These are phyloP conservation scores for Ascomycota sp. DNA, from an alignment of 2,329 filamentous ascomycete species.

Conservation along the genomic window DNA sequence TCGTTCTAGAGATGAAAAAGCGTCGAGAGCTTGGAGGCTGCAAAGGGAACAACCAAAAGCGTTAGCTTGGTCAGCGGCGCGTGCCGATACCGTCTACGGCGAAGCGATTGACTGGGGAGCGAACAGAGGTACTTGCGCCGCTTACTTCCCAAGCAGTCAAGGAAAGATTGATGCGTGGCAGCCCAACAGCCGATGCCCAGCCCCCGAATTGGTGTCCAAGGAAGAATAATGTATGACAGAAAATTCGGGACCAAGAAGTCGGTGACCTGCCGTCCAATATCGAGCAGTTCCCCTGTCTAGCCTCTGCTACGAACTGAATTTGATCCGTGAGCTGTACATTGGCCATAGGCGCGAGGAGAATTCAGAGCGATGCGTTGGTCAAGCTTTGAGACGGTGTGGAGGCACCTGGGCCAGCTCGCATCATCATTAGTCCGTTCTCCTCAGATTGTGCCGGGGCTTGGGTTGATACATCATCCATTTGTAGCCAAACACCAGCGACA, in stretches of 20 bases:
- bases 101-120: no score
- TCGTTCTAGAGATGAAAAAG: no score
- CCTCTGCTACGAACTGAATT: background rate
- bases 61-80: background rate
- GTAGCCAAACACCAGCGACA: no score
- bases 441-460: no score
- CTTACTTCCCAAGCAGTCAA: background rate
- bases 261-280: background rate
- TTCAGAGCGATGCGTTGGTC: background rate
- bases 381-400: background rate
- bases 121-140: no score
- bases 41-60: no score
- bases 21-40: no score
- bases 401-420: background rate
- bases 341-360: no score
- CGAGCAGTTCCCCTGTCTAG: no score
- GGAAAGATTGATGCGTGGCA: background rate
- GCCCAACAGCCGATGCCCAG: conserved; percentile 1
- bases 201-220: background rate
- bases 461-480: no score
- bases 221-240: background rate
- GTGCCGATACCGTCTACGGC: no score
- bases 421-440: background rate
- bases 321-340: background rate
- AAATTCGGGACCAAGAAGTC: background rate